Conservation (phyloP, 2,329 filamentous ascomycete genomes). For the Cladorrhinum sp. region DNA sequence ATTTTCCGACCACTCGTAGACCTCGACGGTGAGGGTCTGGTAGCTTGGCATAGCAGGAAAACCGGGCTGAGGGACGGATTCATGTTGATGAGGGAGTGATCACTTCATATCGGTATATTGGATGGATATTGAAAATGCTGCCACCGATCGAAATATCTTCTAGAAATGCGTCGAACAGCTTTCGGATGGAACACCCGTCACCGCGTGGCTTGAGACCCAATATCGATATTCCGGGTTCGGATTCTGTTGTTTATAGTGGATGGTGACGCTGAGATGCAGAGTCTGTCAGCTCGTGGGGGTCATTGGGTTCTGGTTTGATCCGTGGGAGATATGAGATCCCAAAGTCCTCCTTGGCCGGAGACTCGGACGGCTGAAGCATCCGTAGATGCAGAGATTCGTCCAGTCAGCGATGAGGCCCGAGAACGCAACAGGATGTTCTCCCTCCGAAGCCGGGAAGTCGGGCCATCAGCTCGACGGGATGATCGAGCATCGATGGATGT, state of each 20-base stretch:
- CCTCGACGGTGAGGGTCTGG: neutral
- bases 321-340: neutral
- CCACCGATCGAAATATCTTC: neutral
- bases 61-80: neutral
- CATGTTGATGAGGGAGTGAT: neutral
- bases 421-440: too few species aligned
- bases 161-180: neutral
- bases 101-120: slow-evolving; percentile 1
- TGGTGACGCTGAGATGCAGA: neutral
- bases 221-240: slow-evolving; percentile 4
- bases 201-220: neutral
- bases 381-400: too few species aligned
- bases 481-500: too few species aligned
- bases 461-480: too few species aligned
- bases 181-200: neutral
- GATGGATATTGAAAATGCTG: slow-evolving; percentile 1
- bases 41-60: neutral
- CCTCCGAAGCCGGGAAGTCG: too few species aligned
- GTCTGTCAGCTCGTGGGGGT: neutral
- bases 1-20: neutral
- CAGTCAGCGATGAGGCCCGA: too few species aligned
- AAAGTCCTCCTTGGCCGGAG: neutral
- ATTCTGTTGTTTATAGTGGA: neutral
- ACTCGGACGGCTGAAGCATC: too few species aligned
- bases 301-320: neutral